Percentiles rank a stretch among this genome's conserved stretches.
phyloP scores from a whole-genome alignment of 768 basidiomycete genomes.

The Cyclocybe aegerita region DNA sequence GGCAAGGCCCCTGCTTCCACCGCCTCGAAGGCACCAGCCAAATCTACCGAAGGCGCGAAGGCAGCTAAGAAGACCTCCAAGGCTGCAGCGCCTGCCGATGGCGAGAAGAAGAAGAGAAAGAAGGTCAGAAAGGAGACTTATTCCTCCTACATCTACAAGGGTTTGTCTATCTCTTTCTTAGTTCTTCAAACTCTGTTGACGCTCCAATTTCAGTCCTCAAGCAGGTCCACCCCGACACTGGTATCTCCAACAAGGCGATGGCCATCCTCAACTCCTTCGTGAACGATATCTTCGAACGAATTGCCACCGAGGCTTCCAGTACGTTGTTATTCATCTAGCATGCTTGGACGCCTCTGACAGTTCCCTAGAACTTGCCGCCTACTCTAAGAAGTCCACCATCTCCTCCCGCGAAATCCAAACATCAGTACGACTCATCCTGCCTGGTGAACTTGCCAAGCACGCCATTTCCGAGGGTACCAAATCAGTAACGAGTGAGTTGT shows the following conservation, averaged over 20 bases:
- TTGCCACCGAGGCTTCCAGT: slow-evolving; percentile 90
- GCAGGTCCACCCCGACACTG: slow-evolving; percentile 98
- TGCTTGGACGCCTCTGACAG: slow-evolving; percentile 6
- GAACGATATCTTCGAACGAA: slow-evolving; percentile 94
- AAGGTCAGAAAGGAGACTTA: slow-evolving; percentile 90
- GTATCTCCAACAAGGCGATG: slow-evolving; percentile 99
- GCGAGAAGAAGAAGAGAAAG: slow-evolving; percentile 85
- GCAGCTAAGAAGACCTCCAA: slow-evolving; percentile 81
- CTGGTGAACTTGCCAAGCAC: slow-evolving; percentile 93
- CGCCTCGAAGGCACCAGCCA: slow-evolving; percentile 75
- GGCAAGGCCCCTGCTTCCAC: slow-evolving; percentile 77
- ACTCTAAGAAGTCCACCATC: slow-evolving; percentile 99
- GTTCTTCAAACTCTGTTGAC: neutral
- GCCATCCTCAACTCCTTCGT: slow-evolving; percentile 96
- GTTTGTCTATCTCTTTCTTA: slow-evolving; percentile 31
- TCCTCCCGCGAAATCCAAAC: slow-evolving; percentile 99
- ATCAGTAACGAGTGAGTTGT: slow-evolving; percentile 76
- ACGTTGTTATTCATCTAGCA: slow-evolving; percentile 25
- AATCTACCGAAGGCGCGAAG: slow-evolving; percentile 59
- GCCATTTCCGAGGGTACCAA: slow-evolving; percentile 95
- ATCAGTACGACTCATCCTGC: slow-evolving; percentile 93
- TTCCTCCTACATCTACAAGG: slow-evolving; percentile 91
- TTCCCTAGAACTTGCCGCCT: slow-evolving; percentile 81
- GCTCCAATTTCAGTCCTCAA: slow-evolving; percentile 66
- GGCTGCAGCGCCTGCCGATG: slow-evolving; percentile 61